Base-by-base conservation (phyloP, 1,284 basidiomycete genomes). In the Puccinia novopanici region DNA sequence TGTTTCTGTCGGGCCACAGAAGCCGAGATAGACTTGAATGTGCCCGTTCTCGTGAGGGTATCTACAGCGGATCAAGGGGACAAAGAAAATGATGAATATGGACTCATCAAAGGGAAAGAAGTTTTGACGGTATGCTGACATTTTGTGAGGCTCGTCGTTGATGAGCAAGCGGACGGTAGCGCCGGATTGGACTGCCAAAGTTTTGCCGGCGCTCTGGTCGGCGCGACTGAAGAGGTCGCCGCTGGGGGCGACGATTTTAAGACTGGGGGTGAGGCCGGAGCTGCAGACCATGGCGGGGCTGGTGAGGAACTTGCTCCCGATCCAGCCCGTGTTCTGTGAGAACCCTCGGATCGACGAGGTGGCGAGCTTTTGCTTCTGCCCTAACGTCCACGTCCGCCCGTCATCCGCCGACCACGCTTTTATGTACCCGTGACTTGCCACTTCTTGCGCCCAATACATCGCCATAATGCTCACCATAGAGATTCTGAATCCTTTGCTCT, bases 281-380 rank as follows among this genome's bases (percentile, higher is more conserved):
- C 78, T 71, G 42, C 78, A 80, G 10, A 65, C 61, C 34, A 80
- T 74, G 17, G 70, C 71, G 9, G 78, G 70, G 42, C 65, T 74
- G 19, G 57, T 73, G 19, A 80, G 45, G 27, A 74, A 74, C 48
- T 80, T 45, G 59, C 70, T 73, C 24, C 78, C 78, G 48, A 80
- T 74, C 78, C 78, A 73, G 19, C 78, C 78, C 2, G 78, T 80
- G 40, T 80, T 80, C 24, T 74, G 55, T 22, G 78, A 72, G 70
- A 72, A 72, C 19, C 70, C 70, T 15, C 70, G 70, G 34, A 72
- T 72, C 15, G 52, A 72, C 3, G 52, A 72, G 12, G 27, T 55
- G 37, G 27, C 24, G 0, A 72, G 52, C 17, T 30, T 9, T 72
- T 72, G 70, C 52, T 72, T 72, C 34, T 72, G 70, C 3, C 70